Base-by-base conservation (phyloP, 202 grass and related monocot species). In the Tripidium arundinaceum region DNA sequence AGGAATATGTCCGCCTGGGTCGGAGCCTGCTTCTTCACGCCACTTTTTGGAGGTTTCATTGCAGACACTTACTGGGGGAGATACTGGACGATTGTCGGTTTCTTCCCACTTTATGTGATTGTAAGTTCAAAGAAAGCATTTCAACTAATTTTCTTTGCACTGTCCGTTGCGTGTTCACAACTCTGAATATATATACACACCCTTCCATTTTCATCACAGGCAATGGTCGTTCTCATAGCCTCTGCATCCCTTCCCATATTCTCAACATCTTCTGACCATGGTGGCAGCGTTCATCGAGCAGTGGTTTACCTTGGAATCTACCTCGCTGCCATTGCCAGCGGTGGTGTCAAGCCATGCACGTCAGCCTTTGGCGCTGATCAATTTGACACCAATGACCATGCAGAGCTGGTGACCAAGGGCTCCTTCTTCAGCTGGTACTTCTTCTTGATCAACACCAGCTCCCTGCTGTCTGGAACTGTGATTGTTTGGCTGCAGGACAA, bases 401-500 rank as follows among this genome's bases (percentile, higher is more conserved):
- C n/a, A 36, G 89, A 91, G 36, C 22, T 49, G 47, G 19, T 16
- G 0, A 70, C 82, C 43, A 91, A 87, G 77, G 71, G 76, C 5
- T 91, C 89, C 19, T 88, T 83, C 63, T 91, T 91, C 68, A 91
- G 76, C 28, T 89, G 90, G 90, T 88, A 47, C 46, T 80, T 27
- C 40, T 86, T 86, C 70, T 7, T 73, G 31, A 72, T 81, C 11
- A 89, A 36, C 18, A 62, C n/a, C 3, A 63, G 90, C 54, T 29
- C 75, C 34, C 31, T 92, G 2, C 47, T 92, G 12, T 86, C 90
- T 1, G 68, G 83, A 54, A 86, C 58, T 5, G 39, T 88, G n/a
- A 52, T 92, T n/a, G 86, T 92, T 74, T 92, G 85, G 78, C 21
- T 92, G 26, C 74, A 92, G 69, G 90, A 89, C 41, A 92, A 92